phyloP scores from a whole-genome alignment of 2,329 filamentous ascomycete species.

The Teratosphaeria gauchensis region DNA sequence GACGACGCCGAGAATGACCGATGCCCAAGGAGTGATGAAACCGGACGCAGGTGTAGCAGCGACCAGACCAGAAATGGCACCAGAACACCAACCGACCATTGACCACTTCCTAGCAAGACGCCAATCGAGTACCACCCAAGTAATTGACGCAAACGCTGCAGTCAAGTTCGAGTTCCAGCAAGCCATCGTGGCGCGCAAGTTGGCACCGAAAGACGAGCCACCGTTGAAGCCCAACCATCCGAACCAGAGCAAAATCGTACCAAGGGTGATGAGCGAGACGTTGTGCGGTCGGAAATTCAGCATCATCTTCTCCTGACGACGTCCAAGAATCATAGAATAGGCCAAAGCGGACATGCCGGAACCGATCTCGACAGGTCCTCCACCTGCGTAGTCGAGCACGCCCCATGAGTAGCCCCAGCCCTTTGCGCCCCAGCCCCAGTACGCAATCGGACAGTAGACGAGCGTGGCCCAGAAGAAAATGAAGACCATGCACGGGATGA shows the following conservation, averaged over 20 bases:
- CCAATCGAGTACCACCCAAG: conserved; percentile 94
- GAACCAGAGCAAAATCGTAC: conserved; percentile 94
- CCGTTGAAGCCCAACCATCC: conserved; percentile 99
- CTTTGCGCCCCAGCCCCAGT: conserved; percentile 93
- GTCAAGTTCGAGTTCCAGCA: conserved; percentile 97
- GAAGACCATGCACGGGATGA: conserved; percentile 91
- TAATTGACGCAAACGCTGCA: conserved; percentile 81
- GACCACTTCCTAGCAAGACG: conserved; percentile 91
- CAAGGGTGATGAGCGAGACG: conserved; percentile 91
- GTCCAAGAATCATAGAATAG: conserved; percentile 91
- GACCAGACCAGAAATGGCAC: conserved; percentile 76
- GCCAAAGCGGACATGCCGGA: conserved; percentile 89
- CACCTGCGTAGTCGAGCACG: conserved; percentile 91
- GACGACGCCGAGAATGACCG: conserved; percentile 49
- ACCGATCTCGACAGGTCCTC: conserved; percentile 92
- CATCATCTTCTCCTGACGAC: conserved; percentile 98
- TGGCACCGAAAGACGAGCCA: conserved; percentile 71
- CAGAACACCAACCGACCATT: conserved; percentile 87
- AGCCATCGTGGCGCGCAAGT: conserved; percentile 80
- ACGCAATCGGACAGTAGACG: conserved; percentile 93
- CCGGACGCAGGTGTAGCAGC: conserved; percentile 78
- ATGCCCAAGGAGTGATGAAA: conserved; percentile 61
- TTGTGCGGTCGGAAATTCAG: conserved; percentile 99
- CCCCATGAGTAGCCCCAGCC: conserved; percentile 89
- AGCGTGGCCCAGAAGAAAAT: conserved; percentile 92